A percentile compares a stretch with the other conserved stretches of the same genome.
Conservation (phyloP, 208 protist genomes). For the Zelonia costaricensis region DNA sequence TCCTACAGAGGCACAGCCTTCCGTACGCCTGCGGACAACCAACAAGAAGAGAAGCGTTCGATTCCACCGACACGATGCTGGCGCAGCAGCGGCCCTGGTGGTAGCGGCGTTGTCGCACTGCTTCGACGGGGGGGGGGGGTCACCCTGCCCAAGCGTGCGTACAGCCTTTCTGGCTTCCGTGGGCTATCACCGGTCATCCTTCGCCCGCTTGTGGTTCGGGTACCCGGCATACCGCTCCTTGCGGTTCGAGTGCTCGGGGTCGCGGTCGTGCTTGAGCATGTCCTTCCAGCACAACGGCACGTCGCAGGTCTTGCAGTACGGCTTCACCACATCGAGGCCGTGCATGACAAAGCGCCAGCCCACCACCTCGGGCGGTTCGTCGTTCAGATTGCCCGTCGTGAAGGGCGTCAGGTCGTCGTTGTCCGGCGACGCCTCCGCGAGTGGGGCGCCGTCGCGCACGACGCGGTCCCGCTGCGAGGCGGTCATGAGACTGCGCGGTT, state of each 20-base stretch:
- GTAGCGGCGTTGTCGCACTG: no score
- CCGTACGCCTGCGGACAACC: no score
- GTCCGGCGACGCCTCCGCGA: not conserved
- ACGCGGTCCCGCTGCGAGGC: not conserved
- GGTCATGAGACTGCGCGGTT: not conserved
- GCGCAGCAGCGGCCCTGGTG: no score
- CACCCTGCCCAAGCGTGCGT: no score
- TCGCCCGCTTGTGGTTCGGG: not conserved
- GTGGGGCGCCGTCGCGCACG: conserved; percentile 3
- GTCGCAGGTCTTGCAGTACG: conserved; percentile 9
- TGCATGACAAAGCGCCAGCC: conserved; percentile 19
- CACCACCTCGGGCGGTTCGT: conserved; percentile 9
- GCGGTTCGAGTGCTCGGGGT: not conserved
- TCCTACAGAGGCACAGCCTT: no score
- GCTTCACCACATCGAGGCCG: conserved; percentile 5
- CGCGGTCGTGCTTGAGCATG: not conserved
- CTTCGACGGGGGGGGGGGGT: no score
- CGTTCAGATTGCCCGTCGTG: not conserved
- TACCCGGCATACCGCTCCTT: not conserved
- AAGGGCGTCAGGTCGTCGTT: not conserved
- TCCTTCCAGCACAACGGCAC: not conserved
- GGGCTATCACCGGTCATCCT: no score
- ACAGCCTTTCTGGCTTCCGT: no score
- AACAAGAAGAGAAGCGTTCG: no score
- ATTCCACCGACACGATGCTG: no score